Evolutionary conservation across 169 alveolate species (phyloP), one percentile per base, ranked within the genome.

Genomic region (Eimeria acervulina): DNA sequence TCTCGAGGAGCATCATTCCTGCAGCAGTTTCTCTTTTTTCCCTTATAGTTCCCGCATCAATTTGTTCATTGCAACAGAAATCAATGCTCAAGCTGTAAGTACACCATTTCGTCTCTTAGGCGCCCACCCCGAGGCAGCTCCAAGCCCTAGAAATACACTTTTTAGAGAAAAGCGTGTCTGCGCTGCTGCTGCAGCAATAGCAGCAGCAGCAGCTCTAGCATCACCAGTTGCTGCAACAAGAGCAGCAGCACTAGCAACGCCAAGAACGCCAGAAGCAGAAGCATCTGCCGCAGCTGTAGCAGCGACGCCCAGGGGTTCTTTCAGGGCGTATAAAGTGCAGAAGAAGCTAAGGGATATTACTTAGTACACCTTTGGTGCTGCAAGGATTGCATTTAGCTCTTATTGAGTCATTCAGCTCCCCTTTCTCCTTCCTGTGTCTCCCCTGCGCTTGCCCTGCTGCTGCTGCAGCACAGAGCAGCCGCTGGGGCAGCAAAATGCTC

Each of bases 401-500:
- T n/a, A 7, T 28, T n/a, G 10, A 26, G 7, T n/a, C 42, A 10
- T 10, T n/a, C 28, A 17, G 10, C 28, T 28, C 2, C 17, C 44
- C 19, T 68, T n/a, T 33, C 42, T 12, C 42, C 6, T 42, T 68
- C 42, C 42, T 47, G 55, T 47, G 55, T 68, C 36, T 68, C 19
- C 19, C 6, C 2, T 13, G 17, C 17, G 23, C 80, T 68, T 68
- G 42, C 28, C 80, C 28, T 63, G 38, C 33, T 68, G 66, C 66
- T 55, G 66, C 66, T 55, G 66, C 66, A 55, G 15, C 15, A 55
- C 40, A 68, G 44, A 68, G 40, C 80, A 19, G 80, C 80, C 36
- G 80, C 80, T 28, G 87, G 59, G 23, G 87, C 87, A 74, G 87
- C 87, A 74, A 33, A 33, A 74, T 74, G 85, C 47, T 74, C 10